A percentile compares a stretch with the other conserved stretches of the same genome.
These are phyloP conservation scores for Pistacia integerrima DNA, from an alignment of 345 rosid genomes.

Conservation along the genomic window DNA sequence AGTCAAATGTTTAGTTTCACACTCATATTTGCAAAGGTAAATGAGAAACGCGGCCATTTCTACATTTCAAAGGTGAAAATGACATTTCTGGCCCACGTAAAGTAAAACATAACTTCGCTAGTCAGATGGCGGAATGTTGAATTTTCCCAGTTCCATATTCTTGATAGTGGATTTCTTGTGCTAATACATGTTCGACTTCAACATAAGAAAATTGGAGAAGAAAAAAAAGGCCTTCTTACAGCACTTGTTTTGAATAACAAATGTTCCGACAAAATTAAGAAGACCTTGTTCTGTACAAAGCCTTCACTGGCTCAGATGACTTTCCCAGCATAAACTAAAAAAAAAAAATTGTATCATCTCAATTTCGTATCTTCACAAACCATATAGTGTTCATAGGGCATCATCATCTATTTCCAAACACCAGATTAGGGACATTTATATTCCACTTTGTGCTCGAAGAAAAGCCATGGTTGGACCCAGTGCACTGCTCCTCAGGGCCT, in stretches of 20 bases:
- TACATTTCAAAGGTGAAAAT: neutral
- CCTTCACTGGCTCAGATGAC: neutral
- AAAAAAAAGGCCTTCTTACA: neutral
- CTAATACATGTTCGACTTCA: neutral
- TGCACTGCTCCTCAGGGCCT: slow-evolving; percentile 74
- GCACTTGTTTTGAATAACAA: neutral
- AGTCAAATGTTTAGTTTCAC: neutral
- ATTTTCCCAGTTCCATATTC: neutral
- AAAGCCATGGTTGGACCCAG: slow-evolving; percentile 83
- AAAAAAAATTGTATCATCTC: slow-evolving; percentile 9
- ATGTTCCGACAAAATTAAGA: neutral
- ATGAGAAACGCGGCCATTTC: neutral
- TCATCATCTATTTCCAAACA: neutral
- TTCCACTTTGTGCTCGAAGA: slow-evolving; percentile 68
- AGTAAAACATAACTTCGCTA: neutral
- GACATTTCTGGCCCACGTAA: neutral
- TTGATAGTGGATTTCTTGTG: too few species aligned
- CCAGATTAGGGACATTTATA: neutral
- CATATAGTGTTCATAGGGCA: neutral
- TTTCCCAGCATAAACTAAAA: neutral
- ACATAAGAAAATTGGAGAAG: neutral
- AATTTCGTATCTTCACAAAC: neutral
- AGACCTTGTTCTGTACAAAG: slow-evolving; percentile 4
- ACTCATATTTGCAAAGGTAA: neutral
- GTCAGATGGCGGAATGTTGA: neutral